Evolutionary conservation across 176 grass and related monocot genomes (phyloP), one percentile per base, ranked within the genome.

Genomic region (Thalia dealbata): DNA sequence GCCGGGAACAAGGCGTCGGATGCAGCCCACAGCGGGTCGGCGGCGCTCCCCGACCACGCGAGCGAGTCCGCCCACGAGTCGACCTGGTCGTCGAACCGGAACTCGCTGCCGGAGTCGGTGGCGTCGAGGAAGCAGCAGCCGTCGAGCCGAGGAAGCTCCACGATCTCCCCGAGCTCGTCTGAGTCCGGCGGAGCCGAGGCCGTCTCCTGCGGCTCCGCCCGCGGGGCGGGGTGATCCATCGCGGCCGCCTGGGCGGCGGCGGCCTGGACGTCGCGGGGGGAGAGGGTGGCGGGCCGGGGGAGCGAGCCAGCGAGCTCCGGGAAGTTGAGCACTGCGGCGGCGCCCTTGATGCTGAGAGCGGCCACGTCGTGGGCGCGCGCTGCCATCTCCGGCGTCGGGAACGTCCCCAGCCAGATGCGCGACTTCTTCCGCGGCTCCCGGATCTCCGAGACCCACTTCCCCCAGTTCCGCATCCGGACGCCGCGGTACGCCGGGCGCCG

Each of bases 301-400:
- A 62, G 60, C 6, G 23, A 25, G 23, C 25, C 60, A 23, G 60
- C 60, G 11, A 62, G 25, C 60, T 62, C 60, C 25, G 60, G 60
- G 60, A 62, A 62, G 60, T 62, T 62, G 60, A 62, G 60, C 7
- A 62, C 60, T 2, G 60, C 60, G 60, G 60, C 60, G 25, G 60
- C 6, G n/a, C 60, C 60, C 60, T 62, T 62, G 60, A 62, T 14
- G 24, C 60, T 62, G 60, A 62, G 60, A 9, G 88, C 88, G 14
- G 91, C 91, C 29, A 96, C 91, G 72, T 96, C 91, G 65, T 96
- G 88, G 15, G 91, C 91, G 18, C 91, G 87, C 0, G 91, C 91
- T 0, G 91, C 91, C 78, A 86, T 86, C 26, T 86, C 83, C 61
- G 83, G 52, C 0, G 80, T 90, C 42, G 83, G 80, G 80, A 90